Evolutionary conservation across 805 yeast genomes (phyloP).

Genomic region (Candida andamanensis): DNA sequence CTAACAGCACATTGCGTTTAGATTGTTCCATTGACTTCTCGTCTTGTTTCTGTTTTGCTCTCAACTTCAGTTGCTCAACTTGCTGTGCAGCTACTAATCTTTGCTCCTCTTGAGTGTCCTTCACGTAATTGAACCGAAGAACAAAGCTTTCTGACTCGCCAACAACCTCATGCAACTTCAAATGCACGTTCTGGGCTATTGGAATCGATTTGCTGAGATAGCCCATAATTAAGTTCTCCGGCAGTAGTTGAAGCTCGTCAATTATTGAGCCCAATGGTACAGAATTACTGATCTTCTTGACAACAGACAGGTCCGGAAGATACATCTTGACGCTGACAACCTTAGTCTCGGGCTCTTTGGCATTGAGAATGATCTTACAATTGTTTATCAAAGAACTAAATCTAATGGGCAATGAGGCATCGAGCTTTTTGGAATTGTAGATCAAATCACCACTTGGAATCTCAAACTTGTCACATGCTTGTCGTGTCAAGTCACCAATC

Average conservation of each 20-base stretch:
- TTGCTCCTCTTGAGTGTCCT: conserved; percentile 18
- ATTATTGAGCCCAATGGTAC: conserved; percentile 2
- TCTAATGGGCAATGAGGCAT: conserved; percentile 27
- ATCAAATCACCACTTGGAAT: conserved; percentile 20
- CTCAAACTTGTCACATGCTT: conserved; percentile 22
- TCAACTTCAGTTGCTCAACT: conserved; percentile 13
- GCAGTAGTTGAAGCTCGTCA: background rate
- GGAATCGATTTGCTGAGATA: conserved; percentile 2
- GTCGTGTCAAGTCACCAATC: conserved; percentile 22
- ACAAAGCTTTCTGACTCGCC: conserved; percentile 21
- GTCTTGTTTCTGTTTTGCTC: conserved; percentile 4
- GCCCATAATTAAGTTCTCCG: background rate
- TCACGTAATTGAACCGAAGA: conserved; percentile 17
- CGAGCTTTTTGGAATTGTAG: conserved; percentile 27
- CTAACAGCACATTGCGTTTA: background rate
- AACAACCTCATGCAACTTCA: conserved; percentile 9
- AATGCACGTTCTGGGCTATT: conserved; percentile 1
- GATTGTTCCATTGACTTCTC: background rate
- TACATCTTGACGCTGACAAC: conserved; percentile 6
- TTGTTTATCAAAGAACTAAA: conserved; percentile 29
- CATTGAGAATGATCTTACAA: conserved; percentile 23
- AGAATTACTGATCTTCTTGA: conserved; percentile 6
- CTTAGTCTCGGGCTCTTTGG: conserved; percentile 8
- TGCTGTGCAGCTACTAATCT: conserved; percentile 15
- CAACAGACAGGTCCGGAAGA: conserved; percentile 1